Percentiles rank a stretch among this genome's conserved stretches.
Conservation (phyloP, 202 grass and related monocot species). For the Zoysia matrella region DNA sequence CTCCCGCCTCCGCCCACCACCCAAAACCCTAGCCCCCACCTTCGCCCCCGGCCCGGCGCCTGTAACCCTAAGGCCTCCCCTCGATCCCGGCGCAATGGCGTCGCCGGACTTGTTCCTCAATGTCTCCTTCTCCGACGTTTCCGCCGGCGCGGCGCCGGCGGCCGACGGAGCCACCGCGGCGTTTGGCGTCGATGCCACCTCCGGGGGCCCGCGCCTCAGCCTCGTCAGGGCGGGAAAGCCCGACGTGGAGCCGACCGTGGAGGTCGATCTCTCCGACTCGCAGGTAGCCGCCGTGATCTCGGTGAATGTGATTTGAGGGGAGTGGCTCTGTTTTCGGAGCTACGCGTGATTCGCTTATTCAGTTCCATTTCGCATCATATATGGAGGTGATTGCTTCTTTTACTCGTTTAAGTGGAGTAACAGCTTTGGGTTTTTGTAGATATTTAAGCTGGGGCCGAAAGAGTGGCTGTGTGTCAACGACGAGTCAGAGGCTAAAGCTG, state of each 20-base stretch:
- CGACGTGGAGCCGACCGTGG: constrained; percentile 30
- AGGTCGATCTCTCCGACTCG: constrained; percentile 66
- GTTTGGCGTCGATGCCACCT: constrained; percentile 43
- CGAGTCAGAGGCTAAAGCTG: constrained; percentile 56
- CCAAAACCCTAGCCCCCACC: constrained; percentile 63
- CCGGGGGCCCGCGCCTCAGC: constrained; percentile 52
- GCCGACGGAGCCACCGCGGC: constrained; percentile 46
- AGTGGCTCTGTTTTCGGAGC: background rate
- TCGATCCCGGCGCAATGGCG: constrained; percentile 38
- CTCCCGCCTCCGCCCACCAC: background rate
- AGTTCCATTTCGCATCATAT: background rate
- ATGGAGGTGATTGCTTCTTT: background rate
- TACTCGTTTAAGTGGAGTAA: constrained; percentile 11
- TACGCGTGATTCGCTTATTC: background rate
- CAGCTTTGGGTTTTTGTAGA: constrained; percentile 48
- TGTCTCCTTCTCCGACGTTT: constrained; percentile 67
- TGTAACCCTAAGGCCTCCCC: constrained; percentile 25
- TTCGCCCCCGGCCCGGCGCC: background rate
- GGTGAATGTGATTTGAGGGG: constrained; percentile 29
- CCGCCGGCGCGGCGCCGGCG: constrained; percentile 30
- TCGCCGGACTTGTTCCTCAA: constrained; percentile 54
- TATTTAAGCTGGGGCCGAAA: constrained; percentile 63
- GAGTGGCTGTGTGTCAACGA: constrained; percentile 76
- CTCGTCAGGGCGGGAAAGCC: constrained; percentile 38
- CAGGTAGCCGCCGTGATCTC: constrained; percentile 62